Conservation (phyloP, 169 alveolate species). For the Plasmodium vivax region DNA sequence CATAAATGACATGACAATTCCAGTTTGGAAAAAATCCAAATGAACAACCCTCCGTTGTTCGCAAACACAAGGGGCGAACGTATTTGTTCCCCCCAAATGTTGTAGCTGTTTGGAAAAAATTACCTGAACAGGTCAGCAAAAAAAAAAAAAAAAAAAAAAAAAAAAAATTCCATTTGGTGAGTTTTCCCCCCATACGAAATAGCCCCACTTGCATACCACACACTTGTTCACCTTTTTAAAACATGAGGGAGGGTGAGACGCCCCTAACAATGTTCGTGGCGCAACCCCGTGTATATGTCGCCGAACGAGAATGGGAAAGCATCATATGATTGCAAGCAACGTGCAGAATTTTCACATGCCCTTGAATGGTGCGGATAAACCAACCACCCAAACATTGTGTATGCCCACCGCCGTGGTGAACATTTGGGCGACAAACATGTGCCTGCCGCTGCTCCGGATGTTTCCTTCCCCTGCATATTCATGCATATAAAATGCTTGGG, state of each 20-base stretch:
- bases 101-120: neutral
- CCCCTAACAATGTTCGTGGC: neutral
- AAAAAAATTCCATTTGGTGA: neutral
- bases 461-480: neutral
- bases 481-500: neutral
- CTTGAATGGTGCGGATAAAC: neutral
- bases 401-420: neutral
- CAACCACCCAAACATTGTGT: neutral
- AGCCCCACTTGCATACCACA: neutral
- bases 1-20: neutral
- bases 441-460: neutral
- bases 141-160: slow-evolving; percentile 1
- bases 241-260: neutral
- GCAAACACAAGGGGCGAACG: neutral
- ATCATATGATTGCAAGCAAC: neutral
- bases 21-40: neutral
- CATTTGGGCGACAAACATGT: neutral
- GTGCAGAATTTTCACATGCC: neutral
- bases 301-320: neutral
- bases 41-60: neutral
- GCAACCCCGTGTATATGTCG: neutral
- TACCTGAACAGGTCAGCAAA: neutral
- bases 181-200: neutral
- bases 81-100: neutral
- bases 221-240: neutral